Evolutionary conservation across 495 filamentous ascomycete genomes (phyloP).

Genomic region (Xylaria longipes): DNA sequence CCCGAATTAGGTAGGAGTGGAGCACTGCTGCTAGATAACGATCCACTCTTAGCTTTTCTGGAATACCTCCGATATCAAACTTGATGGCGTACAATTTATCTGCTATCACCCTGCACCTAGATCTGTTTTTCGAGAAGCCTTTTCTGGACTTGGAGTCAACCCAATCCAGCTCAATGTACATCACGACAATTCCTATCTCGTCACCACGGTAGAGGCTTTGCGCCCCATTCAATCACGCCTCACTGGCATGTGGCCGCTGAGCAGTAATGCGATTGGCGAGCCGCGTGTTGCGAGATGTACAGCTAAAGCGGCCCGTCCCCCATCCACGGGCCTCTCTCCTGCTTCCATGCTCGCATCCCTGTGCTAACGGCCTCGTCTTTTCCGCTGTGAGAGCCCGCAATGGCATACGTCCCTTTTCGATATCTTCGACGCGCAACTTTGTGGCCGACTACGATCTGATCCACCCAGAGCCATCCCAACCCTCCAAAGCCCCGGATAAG

Average conservation of each 20-base stretch:
- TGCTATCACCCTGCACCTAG: not conserved
- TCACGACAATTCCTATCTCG: constrained; percentile 1
- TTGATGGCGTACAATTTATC: not conserved
- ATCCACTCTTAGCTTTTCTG: not conserved
- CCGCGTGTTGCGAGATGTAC: constrained; percentile 38
- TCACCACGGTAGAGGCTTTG: constrained; percentile 4
- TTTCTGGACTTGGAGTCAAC: constrained; percentile 2
- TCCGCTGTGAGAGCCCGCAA: not conserved
- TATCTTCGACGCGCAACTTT: not conserved
- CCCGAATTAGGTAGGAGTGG: not conserved
- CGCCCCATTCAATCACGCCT: not conserved
- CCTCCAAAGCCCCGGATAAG: not conserved
- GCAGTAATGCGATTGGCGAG: constrained; percentile 43
- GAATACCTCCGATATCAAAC: not conserved
- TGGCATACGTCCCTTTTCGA: constrained; percentile 11
- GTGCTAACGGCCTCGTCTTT: not conserved
- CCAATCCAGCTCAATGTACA: constrained; percentile 1
- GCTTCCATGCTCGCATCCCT: constrained; percentile 18
- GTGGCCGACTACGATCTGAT: constrained; percentile 22
- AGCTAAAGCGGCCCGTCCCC: constrained; percentile 32
- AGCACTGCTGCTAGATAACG: not conserved
- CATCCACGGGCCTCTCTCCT: constrained; percentile 21
- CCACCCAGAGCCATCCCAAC: constrained; percentile 11
- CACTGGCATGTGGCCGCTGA: constrained; percentile 30
- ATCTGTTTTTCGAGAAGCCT: not conserved